A percentile compares a stretch with the other conserved stretches of the same genome.
Conservation (phyloP, 768 basidiomycete species). For the Tulasnella sp. region DNA sequence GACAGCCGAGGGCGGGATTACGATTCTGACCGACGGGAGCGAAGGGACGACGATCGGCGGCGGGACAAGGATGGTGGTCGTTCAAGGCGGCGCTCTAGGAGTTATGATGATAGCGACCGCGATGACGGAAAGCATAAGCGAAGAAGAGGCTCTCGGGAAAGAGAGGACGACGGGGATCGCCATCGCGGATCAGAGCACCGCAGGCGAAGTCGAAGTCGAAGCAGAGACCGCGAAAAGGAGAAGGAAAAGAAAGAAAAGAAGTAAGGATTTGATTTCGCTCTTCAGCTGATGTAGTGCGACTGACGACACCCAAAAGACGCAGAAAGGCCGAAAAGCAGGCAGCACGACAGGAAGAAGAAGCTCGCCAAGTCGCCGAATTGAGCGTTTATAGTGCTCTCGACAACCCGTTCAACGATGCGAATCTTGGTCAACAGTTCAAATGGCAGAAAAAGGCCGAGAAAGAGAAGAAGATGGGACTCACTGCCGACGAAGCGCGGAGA, state of each 20-base stretch:
- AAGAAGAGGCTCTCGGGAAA: conserved; percentile 30
- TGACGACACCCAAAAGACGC: conserved; percentile 48
- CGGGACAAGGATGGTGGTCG: not conserved
- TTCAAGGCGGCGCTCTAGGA: conserved; percentile 22
- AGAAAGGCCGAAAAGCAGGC: conserved; percentile 85
- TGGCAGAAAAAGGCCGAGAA: conserved; percentile 99
- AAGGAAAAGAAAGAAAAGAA: conserved; percentile 50
- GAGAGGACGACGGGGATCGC: conserved; percentile 32
- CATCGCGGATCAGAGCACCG: conserved; percentile 35
- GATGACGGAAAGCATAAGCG: conserved; percentile 33
- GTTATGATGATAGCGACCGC: conserved; percentile 12
- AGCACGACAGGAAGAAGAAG: conserved; percentile 80
- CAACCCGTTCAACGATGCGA: conserved; percentile 98
- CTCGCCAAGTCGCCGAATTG: conserved; percentile 86
- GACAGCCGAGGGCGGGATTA: not conserved
- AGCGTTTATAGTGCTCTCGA: conserved; percentile 95
- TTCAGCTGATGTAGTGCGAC: not conserved
- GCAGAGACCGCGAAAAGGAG: conserved; percentile 46
- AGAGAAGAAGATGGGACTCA: conserved; percentile 83
- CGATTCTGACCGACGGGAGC: not conserved
- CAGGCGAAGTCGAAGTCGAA: conserved; percentile 36
- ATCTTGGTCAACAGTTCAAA: conserved; percentile 91
- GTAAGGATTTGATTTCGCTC: not conserved
- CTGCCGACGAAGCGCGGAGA: conserved; percentile 68
- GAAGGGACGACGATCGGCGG: not conserved